phyloP scores from a whole-genome alignment of 2,329 filamentous ascomycete genomes.

The Colletotrichum cuscutae region DNA sequence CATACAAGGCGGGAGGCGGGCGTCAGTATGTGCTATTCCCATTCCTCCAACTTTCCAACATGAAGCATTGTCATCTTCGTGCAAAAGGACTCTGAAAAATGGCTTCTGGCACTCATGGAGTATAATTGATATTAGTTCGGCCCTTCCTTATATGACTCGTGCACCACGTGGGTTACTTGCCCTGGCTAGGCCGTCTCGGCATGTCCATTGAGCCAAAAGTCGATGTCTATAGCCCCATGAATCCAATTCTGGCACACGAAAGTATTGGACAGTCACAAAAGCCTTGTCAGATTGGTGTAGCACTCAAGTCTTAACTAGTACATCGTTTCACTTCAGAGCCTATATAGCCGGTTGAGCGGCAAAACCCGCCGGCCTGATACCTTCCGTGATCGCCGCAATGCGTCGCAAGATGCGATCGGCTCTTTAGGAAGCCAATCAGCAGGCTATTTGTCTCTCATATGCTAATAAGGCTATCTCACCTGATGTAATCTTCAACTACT shows the following conservation, averaged over 20 bases:
- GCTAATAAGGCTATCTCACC: neutral
- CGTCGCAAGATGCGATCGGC: neutral
- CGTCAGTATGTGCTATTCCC: too few species aligned
- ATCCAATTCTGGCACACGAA: too few species aligned
- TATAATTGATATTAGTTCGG: neutral
- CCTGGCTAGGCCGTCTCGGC: neutral
- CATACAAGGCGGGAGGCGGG: too few species aligned
- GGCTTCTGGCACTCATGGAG: too few species aligned
- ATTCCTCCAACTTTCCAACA: too few species aligned
- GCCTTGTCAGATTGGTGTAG: neutral
- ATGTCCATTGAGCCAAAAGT: neutral
- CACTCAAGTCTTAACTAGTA: too few species aligned
- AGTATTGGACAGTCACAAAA: neutral
- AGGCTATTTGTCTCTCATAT: neutral
- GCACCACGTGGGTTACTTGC: neutral
- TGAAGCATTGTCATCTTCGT: too few species aligned
- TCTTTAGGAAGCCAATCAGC: neutral
- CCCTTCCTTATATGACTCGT: neutral
- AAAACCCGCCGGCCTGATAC: conserved; percentile 16
- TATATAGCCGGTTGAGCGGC: conserved; percentile 20
- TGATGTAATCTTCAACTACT: neutral
- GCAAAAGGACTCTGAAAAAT: neutral
- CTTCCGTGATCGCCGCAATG: conserved; percentile 6
- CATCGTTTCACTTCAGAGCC: conserved; percentile 4
- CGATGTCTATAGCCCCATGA: neutral